A percentile compares a stretch with the other conserved stretches of the same genome.
These are phyloP conservation scores for Sarocladium brachiariae DNA, from an alignment of 2,329 filamentous ascomycete species.

Conservation along the genomic window DNA sequence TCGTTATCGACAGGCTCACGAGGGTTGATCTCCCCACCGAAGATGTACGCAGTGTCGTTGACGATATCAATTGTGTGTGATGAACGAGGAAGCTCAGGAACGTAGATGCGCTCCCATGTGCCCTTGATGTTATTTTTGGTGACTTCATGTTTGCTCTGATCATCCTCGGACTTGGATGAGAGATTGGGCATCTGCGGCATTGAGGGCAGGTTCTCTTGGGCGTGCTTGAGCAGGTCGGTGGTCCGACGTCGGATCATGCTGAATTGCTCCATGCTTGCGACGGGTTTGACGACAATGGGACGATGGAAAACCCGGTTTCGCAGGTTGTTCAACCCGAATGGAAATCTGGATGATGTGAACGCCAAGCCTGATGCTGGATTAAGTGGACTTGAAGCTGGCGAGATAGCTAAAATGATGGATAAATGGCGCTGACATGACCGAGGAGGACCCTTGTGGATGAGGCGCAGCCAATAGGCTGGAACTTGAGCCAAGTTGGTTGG, in stretches of 20 bases:
- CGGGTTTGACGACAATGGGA: neutral
- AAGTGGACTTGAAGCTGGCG: neutral
- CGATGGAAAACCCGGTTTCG: too few relatives aligned
- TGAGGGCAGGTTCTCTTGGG: slow-evolving; percentile 38
- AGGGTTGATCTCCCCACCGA: slow-evolving; percentile 66
- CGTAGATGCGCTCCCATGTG: slow-evolving; percentile 53
- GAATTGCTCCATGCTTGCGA: slow-evolving; percentile 40
- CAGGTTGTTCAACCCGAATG: too few relatives aligned
- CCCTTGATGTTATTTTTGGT: slow-evolving; percentile 37
- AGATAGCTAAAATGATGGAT: neutral
- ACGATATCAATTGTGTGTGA: slow-evolving; percentile 64
- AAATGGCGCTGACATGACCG: slow-evolving; percentile 5
- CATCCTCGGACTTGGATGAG: slow-evolving; percentile 18
- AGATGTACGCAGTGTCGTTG: slow-evolving; percentile 54
- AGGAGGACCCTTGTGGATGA: neutral
- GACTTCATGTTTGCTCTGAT: neutral
- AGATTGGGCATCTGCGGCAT: slow-evolving; percentile 29
- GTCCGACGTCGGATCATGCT: slow-evolving; percentile 47
- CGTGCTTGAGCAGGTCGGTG: slow-evolving; percentile 43
- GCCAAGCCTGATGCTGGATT: slow-evolving; percentile 6
- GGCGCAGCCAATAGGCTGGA: neutral
- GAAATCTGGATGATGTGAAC: neutral
- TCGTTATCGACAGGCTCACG: slow-evolving; percentile 65
- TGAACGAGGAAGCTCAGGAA: slow-evolving; percentile 58
- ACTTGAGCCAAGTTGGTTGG: neutral